Percentiles rank a stretch among this genome's conserved stretches.
These are phyloP conservation scores for Kwoniella bestiolae DNA, from an alignment of 768 basidiomycete species.

Conservation along the genomic window DNA sequence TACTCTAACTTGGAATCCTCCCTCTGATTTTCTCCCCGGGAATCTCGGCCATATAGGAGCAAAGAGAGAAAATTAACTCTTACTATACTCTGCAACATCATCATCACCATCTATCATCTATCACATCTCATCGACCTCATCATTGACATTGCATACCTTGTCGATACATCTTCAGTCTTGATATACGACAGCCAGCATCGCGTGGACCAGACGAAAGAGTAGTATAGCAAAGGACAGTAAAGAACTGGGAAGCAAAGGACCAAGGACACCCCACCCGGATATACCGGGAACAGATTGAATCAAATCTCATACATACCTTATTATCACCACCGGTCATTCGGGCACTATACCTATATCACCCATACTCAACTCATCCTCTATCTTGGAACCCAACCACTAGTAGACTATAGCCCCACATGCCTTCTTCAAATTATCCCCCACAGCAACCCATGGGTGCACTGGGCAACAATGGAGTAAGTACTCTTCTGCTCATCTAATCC, in stretches of 20 bases:
- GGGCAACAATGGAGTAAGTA: constrained; percentile 1
- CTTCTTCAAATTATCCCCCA: constrained; percentile 7
- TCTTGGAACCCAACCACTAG: background rate
- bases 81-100: no score
- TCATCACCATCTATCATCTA: background rate
- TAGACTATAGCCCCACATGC: constrained; percentile 1
- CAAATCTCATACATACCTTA: no score
- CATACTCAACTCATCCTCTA: background rate
- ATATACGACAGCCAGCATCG: no score
- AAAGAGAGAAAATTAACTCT: no score
- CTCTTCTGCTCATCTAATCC: background rate
- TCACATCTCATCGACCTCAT: no score
- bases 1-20: background rate
- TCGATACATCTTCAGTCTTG: no score
- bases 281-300: no score
- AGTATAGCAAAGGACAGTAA: no score
- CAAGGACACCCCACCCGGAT: no score
- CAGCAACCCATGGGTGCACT: background rate
- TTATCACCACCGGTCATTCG: background rate
- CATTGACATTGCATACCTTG: background rate
- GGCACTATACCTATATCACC: background rate
- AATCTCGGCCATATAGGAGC: background rate
- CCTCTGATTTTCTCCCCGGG: background rate
- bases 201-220: no score
- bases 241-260: no score